Evolutionary conservation across 2,329 filamentous ascomycete genomes (phyloP).

Genomic region (Monilinia vaccinii-corymbosi): DNA sequence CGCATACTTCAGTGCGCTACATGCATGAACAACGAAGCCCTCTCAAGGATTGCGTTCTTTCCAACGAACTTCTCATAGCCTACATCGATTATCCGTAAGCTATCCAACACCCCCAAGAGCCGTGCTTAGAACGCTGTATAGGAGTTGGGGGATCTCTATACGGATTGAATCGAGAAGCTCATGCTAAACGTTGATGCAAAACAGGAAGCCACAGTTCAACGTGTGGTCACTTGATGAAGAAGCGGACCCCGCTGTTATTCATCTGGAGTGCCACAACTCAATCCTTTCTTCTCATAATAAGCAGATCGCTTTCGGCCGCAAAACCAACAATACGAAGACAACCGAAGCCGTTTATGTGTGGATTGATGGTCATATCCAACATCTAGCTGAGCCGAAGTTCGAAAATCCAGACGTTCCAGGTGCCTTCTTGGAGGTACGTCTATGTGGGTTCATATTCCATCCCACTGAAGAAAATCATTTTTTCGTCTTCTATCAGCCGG

Average conservation of each 20-base stretch:
- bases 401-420: not conserved
- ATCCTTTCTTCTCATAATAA: not conserved
- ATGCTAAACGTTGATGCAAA: not conserved
- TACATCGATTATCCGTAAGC: slow-evolving; percentile 1
- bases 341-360: not conserved
- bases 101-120: not conserved
- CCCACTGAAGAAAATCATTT: not conserved
- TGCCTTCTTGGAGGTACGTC: not conserved
- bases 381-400: not conserved
- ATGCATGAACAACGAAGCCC: not conserved
- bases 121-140: not conserved
- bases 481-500: slow-evolving; percentile 1
- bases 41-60: not conserved
- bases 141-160: not conserved
- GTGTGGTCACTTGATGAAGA: slow-evolving; percentile 3
- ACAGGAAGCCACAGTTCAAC: not conserved
- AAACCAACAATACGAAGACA: too few species aligned
- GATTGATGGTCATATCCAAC: not conserved
- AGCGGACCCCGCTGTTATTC: not conserved
- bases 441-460: not conserved
- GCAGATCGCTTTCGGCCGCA: not conserved
- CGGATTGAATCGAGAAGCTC: not conserved
- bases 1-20: not conserved
- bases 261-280: not conserved
- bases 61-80: slow-evolving; percentile 1